phyloP scores from a whole-genome alignment of 148 eudicot species.

The Nepenthes mirabilis region DNA sequence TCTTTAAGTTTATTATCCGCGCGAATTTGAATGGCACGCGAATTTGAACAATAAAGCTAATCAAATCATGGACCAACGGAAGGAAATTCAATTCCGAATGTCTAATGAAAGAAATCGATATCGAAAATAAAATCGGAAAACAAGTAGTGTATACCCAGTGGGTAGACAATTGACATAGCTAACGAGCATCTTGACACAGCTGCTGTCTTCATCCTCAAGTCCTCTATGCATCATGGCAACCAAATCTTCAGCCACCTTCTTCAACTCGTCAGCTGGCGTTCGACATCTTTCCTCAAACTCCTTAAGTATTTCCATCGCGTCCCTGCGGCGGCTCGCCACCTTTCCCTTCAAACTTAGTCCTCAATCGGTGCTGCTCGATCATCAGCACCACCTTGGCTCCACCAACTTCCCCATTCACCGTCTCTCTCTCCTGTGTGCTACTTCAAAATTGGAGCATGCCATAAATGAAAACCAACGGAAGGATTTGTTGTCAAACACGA shows the following conservation, averaged over 20 bases:
- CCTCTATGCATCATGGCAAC: slow-evolving; percentile 17
- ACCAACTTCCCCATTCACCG: neutral
- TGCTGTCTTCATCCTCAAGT: slow-evolving; percentile 11
- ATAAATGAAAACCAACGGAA: too few species aligned
- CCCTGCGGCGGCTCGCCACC: neutral
- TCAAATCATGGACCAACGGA: too few species aligned
- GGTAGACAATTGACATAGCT: neutral
- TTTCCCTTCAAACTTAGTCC: neutral
- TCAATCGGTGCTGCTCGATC: neutral
- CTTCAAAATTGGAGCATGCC: too few species aligned
- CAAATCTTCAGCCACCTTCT: slow-evolving; percentile 14
- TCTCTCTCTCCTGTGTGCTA: too few species aligned
- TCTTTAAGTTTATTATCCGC: too few species aligned
- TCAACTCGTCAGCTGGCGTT: neutral
- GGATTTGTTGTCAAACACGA: too few species aligned
- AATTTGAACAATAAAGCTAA: too few species aligned
- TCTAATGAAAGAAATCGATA: too few species aligned
- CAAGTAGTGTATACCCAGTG: neutral
- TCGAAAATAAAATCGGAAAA: neutral
- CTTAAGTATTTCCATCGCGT: slow-evolving; percentile 8
- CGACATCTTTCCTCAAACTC: slow-evolving; percentile 11
- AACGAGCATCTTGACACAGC: slow-evolving; percentile 14
- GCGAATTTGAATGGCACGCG: too few species aligned
- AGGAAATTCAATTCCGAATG: too few species aligned
- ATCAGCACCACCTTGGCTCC: neutral